A percentile compares a stretch with the other conserved stretches of the same genome.
Conservation (phyloP, 148 eudicot species). For the Rhododendron kiyosumense region DNA sequence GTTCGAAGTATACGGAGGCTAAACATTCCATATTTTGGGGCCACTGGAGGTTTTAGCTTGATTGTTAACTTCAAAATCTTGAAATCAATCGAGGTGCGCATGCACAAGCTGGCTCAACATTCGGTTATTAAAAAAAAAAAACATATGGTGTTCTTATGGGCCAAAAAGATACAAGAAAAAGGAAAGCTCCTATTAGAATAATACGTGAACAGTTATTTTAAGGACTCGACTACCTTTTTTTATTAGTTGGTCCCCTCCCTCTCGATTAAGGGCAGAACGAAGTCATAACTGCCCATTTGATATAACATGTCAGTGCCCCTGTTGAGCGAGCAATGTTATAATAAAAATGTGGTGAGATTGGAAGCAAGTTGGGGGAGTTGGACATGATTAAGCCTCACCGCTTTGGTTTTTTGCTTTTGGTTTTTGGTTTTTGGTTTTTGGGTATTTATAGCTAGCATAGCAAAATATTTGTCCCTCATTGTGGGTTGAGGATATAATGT, state of each 20-base stretch:
- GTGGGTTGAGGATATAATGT: not conserved
- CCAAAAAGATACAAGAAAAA: not conserved
- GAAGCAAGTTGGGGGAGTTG: not conserved
- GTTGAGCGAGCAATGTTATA: not conserved
- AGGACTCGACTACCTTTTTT: not conserved
- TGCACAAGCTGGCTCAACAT: not conserved
- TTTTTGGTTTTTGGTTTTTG: too few relatives aligned
- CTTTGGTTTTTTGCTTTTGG: not conserved
- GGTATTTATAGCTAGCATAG: not conserved
- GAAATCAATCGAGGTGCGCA: not conserved
- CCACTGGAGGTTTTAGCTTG: not conserved
- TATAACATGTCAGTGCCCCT: constrained; percentile 11
- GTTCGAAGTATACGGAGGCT: not conserved
- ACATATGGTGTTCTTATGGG: not conserved
- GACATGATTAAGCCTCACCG: not conserved
- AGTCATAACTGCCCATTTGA: constrained; percentile 1
- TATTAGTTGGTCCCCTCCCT: constrained; percentile 11
- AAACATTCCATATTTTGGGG: not conserved
- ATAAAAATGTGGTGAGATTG: not conserved
- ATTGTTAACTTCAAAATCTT: too few relatives aligned
- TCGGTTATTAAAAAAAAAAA: too few relatives aligned
- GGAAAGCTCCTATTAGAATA: not conserved
- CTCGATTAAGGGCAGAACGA: constrained; percentile 3
- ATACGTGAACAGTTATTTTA: not conserved
- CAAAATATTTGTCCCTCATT: not conserved